These are phyloP conservation scores for Boehmeria nivea DNA, from an alignment of 306 rosid genomes.

Conservation along the genomic window DNA sequence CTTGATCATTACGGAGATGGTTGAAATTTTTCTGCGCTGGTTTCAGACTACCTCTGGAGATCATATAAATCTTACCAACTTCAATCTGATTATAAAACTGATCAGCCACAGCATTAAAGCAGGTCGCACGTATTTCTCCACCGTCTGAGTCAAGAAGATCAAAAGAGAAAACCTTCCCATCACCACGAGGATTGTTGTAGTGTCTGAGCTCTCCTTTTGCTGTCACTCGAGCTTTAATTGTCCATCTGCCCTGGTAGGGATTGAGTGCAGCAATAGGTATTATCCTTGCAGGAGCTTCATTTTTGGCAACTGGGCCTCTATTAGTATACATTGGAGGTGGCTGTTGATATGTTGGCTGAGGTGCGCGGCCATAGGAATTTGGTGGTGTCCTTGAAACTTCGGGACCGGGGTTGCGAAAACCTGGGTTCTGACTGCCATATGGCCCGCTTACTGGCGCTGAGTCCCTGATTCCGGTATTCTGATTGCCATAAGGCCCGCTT, in stretches of 20 bases:
- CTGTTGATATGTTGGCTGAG: conserved; percentile 56
- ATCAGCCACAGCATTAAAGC: conserved; percentile 85
- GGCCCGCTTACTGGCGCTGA: conserved; percentile 36
- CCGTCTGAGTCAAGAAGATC: conserved; percentile 76
- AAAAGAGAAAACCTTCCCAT: conserved; percentile 86
- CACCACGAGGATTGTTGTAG: conserved; percentile 72
- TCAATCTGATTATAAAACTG: conserved; percentile 64
- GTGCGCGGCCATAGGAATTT: conserved; percentile 37
- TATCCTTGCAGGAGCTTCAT: conserved; percentile 72
- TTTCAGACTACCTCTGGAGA: conserved; percentile 68
- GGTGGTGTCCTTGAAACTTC: conserved; percentile 39
- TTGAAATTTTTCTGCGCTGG: conserved; percentile 68
- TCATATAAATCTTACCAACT: conserved; percentile 62
- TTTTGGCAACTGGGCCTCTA: conserved; percentile 64
- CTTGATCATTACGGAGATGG: conserved; percentile 68
- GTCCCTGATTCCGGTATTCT: conserved; percentile 23
- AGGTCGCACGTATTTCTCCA: conserved; percentile 85
- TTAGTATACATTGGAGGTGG: conserved; percentile 59
- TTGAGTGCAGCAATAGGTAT: conserved; percentile 72
- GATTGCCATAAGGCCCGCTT: conserved; percentile 47
- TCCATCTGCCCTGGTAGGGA: conserved; percentile 72
- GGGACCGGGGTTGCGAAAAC: conserved; percentile 35
- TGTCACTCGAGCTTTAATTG: conserved; percentile 88
- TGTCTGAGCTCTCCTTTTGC: conserved; percentile 69
- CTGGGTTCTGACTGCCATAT: conserved; percentile 46